phyloP scores from a whole-genome alignment of 2,329 filamentous ascomycete species.

The Delphinella strobiligena region DNA sequence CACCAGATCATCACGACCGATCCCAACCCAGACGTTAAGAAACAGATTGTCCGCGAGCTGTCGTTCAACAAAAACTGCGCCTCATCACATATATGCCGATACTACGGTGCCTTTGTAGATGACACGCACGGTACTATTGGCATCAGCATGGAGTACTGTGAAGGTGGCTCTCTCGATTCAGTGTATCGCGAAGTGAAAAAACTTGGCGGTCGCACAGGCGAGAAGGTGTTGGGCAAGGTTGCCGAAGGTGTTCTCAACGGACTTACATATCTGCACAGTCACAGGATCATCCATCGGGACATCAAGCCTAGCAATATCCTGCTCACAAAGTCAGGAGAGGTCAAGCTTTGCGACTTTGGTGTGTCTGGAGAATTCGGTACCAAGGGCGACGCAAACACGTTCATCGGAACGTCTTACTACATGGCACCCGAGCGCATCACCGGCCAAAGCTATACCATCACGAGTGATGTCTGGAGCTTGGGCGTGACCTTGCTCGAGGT shows the following conservation, averaged over 20 bases:
- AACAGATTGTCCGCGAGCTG: slow-evolving; percentile 91
- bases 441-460: slow-evolving; percentile 95
- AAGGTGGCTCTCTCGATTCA: slow-evolving; percentile 88
- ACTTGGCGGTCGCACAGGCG: slow-evolving; percentile 83
- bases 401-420: slow-evolving; percentile 97
- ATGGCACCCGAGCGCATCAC: slow-evolving; percentile 97
- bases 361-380: slow-evolving; percentile 97
- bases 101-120: slow-evolving; percentile 95
- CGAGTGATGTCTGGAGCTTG: slow-evolving; percentile 94
- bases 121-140: slow-evolving; percentile 93
- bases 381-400: slow-evolving; percentile 96
- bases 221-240: slow-evolving; percentile 94
- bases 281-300: slow-evolving; percentile 96
- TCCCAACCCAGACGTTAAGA: slow-evolving; percentile 94
- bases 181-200: slow-evolving; percentile 97
- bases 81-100: slow-evolving; percentile 90
- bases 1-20: slow-evolving; percentile 90
- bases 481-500: slow-evolving; percentile 97
- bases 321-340: slow-evolving; percentile 79
- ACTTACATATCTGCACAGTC: slow-evolving; percentile 84
- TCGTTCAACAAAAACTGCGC: slow-evolving; percentile 97
- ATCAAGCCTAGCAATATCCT: slow-evolving; percentile 98
- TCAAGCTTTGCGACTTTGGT: slow-evolving; percentile 97
- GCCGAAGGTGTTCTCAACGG: slow-evolving; percentile 90
- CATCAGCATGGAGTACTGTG: slow-evolving; percentile 98